Evolutionary conservation across 495 filamentous ascomycete genomes (phyloP), one percentile per base, ranked within the genome.

Genomic region (Rostrohypoxylon terebratum): DNA sequence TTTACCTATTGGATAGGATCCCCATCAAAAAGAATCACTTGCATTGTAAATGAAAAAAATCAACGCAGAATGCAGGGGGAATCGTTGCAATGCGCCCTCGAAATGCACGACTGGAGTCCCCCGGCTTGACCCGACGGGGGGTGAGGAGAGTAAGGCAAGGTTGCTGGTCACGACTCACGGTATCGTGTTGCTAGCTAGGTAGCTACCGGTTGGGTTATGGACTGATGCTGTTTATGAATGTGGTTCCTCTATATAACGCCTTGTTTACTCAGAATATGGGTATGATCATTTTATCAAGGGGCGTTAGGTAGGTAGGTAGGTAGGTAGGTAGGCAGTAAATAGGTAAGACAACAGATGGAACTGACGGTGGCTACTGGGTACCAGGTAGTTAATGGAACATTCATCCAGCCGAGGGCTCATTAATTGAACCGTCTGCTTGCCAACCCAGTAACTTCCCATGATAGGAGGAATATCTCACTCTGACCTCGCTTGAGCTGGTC

Each of bases 41-140:
- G 42, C 58, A 69, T 54, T 51, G 6, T 5, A 44, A 20, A 20
- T 50, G n/a, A 25, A 18, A 55, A 63, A 55, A 63, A 58, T 47
- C 20, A 67, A 68, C 54, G 70, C 53, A 68, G 18, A 18, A 72
- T 33, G 64, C 64, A 72, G 70, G 70, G 70, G 70, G 25, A 48
- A 53, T 63, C 31, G 59, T 63, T 72, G 53, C n/a, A 71, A 14
- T 50, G 60, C 31, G 18, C 44, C 9, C 33, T 33, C 31, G 51
- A 54, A 64, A 66, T 73, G 53, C 53, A 62, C 50, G 25, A 42
- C 20, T 38, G 47, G 34, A 48, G 34, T 44, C 66, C 59, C 70
- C 70, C 59, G 59, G 59, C 64, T 68, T 59, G 59, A 64, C 70
- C 68, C 60, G 55, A 48, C 21, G 65, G 60, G 60, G 64, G 59